Conservation (phyloP, 2,329 filamentous ascomycete genomes). For the Fusarium tuaranense region DNA sequence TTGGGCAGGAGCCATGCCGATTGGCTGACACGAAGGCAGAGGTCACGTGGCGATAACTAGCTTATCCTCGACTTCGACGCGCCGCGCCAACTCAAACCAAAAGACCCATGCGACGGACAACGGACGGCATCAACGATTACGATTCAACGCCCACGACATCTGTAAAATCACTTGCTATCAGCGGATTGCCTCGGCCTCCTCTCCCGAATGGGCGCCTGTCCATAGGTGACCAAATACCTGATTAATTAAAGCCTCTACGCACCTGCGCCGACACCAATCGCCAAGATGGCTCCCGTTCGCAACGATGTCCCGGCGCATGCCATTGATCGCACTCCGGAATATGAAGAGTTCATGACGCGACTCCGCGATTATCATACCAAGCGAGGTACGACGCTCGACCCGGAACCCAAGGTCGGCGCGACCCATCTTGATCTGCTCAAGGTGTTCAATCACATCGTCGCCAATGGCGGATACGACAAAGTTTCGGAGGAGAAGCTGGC, state of each 20-base stretch:
- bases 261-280: conserved; percentile 12
- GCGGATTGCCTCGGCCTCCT: neutral
- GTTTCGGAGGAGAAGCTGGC: conserved; percentile 86
- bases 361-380: conserved; percentile 80
- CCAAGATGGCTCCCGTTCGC: conserved; percentile 50
- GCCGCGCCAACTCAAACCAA: conserved; percentile 33
- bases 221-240: conserved; percentile 5
- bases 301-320: conserved; percentile 54
- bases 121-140: conserved; percentile 28
- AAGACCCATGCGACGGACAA: conserved; percentile 34
- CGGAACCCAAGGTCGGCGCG: conserved; percentile 83
- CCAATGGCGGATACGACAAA: conserved; percentile 86
- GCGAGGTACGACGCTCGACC: conserved; percentile 82
- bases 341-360: conserved; percentile 81
- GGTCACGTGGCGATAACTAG: conserved; percentile 35
- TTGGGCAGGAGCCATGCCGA: conserved; percentile 5
- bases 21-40: neutral
- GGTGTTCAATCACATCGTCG: conserved; percentile 81
- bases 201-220: conserved; percentile 14
- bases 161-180: conserved; percentile 6
- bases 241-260: conserved; percentile 14
- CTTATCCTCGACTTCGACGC: conserved; percentile 28
- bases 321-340: conserved; percentile 75
- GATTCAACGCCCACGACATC: conserved; percentile 24
- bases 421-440: conserved; percentile 82